These are phyloP conservation scores for Xylaria venustula DNA, from an alignment of 495 filamentous ascomycete genomes.

Conservation along the genomic window DNA sequence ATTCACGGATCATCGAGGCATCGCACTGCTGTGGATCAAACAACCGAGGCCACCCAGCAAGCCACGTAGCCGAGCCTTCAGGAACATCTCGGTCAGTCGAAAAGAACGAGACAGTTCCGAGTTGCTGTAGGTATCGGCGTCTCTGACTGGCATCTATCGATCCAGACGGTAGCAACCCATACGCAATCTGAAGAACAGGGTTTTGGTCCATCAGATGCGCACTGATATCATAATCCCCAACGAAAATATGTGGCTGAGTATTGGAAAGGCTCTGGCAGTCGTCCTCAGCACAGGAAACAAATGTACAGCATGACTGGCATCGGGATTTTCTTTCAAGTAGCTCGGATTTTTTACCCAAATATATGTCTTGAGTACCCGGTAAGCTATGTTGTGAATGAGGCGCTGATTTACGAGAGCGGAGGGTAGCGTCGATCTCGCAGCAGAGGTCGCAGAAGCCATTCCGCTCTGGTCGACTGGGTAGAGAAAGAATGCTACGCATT, in stretches of 20 bases:
- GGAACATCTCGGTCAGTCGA: not conserved
- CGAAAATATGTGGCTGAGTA: not conserved
- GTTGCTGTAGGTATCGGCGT: not conserved
- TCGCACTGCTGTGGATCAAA: not conserved
- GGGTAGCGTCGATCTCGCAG: not conserved
- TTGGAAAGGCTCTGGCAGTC: not conserved
- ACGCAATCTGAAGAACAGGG: not conserved
- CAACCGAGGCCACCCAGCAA: not conserved
- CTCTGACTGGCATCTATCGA: not conserved
- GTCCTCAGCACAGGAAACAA: not conserved
- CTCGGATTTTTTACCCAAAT: not conserved
- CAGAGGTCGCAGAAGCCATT: not conserved
- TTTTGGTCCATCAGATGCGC: not conserved
- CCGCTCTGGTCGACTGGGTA: not conserved
- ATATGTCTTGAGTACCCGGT: not conserved
- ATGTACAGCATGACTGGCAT: not conserved
- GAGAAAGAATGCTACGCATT: not conserved
- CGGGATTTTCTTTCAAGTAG: not conserved
- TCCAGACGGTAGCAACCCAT: not conserved
- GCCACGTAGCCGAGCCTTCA: not conserved
- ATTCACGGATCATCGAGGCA: not conserved
- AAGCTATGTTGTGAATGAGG: too few relatives aligned
- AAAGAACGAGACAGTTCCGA: not conserved
- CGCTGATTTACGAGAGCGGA: not conserved
- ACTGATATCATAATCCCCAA: not conserved